A percentile compares a stretch with the other conserved stretches of the same genome.
Evolutionary conservation across 371 early-diverging fungal genomes (phyloP).

Genomic region (Apophysomyces variabilis): DNA sequence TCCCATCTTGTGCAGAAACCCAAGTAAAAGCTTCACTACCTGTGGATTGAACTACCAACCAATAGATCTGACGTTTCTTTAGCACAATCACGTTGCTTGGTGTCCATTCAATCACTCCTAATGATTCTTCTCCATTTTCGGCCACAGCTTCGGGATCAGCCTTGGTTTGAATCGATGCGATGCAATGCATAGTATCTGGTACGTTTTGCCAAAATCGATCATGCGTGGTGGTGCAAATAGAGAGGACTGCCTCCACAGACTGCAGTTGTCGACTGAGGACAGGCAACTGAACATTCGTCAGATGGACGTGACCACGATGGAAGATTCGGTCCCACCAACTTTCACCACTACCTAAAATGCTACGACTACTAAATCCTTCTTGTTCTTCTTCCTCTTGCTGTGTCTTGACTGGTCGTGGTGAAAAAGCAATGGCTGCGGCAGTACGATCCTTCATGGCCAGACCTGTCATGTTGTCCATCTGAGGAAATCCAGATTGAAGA

Average conservation of each 20-base stretch:
- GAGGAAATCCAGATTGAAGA: slow-evolving; percentile 46
- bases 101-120: slow-evolving; percentile 12
- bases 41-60: slow-evolving; percentile 19
- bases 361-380: not conserved
- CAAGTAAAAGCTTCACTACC: slow-evolving; percentile 16
- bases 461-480: slow-evolving; percentile 29
- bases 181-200: slow-evolving; percentile 21
- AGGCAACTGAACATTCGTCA: slow-evolving; percentile 34
- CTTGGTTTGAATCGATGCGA: slow-evolving; percentile 13
- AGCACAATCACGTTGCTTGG: slow-evolving; percentile 20
- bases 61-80: slow-evolving; percentile 23
- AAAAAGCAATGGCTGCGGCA: slow-evolving; percentile 41
- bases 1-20: not conserved
- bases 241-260: slow-evolving; percentile 23
- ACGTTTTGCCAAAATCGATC: slow-evolving; percentile 22
- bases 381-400: not conserved
- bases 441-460: slow-evolving; percentile 11
- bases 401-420: slow-evolving; percentile 24
- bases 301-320: slow-evolving; percentile 41
- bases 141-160: slow-evolving; percentile 6
- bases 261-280: slow-evolving; percentile 19
- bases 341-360: slow-evolving; percentile 13
- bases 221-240: slow-evolving; percentile 34
- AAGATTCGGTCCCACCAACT: slow-evolving; percentile 51
- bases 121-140: slow-evolving; percentile 6